Base-by-base conservation (phyloP, 2,329 filamentous ascomycete genomes). In the Fusarium sp. region DNA sequence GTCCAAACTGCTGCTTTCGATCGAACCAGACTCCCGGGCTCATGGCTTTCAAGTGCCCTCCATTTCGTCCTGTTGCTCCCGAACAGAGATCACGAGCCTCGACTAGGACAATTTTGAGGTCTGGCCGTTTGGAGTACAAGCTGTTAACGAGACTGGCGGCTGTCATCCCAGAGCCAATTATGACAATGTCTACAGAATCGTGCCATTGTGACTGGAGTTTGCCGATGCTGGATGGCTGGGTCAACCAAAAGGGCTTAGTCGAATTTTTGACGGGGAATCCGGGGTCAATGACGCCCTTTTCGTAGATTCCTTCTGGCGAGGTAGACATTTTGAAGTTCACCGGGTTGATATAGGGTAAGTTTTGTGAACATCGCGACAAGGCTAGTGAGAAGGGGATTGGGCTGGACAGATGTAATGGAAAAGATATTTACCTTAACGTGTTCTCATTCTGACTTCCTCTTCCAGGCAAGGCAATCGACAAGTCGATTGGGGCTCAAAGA, bases 21-120 rank as follows among this genome's bases (percentile, higher is more conserved):
- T 64, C 61, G 43, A 64, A 64, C 61, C 61, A 64, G 30, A 51
- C 30, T 13, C 61, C 61, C 2, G 61, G 61, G 50, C 61, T 64
- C 61, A 64, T 64, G 23, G 61, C 43, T 18, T 64, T 64, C 36
- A 52, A 23, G 31, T 64, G 61, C 7, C 61, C 61, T 34, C 44
- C 61, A 52, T 64, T 79, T 0, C 78, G 72, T 10, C 75, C 77
- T 1, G 77, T 78, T 0, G 77, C 78, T 8, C 77, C 76, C 23
- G 69, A 66, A 44, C 72, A 72, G 9, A 74, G 11, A 18, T 62
- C 44, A 2, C 71, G 65, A 15, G 72, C 71, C 23, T 73, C 71
- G 28, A 72, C 7, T 13, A 72, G 28, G 30, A 62, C 57, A 36
- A 73, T 65, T 9, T 60, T 43, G 6, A 72, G 55, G n/a, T 50